Evolutionary conservation across 108 stramenopile genomes (phyloP), one percentile per base, ranked within the genome.

Genomic region (Chaetoceros muelleri): DNA sequence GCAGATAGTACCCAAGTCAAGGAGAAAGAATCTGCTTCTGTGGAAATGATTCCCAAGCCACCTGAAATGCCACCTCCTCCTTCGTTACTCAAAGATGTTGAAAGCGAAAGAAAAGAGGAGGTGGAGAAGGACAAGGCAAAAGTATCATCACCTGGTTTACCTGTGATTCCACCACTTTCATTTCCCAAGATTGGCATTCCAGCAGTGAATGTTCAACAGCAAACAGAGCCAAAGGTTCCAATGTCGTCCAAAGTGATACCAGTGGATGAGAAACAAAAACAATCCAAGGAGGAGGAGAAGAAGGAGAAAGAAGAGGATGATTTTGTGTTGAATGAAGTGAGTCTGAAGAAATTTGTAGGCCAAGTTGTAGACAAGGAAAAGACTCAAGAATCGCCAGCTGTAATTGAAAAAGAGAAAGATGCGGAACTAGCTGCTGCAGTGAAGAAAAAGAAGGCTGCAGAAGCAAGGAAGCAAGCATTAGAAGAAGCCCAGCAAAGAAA

Each of bases 31-130:
- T 46, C 48, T 24, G n/a, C 25, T 7, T 22, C 44, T 19, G 23
- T 53, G 47, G 65, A 24, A 24, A 46, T 29, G 2, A 30, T 58
- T 25, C 55, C 67, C 2, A 53, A 74, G 28, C 73, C 76, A 44
- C 69, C 75, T 24, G 52, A 59, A 28, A 29, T 23, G 25, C 57
- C 63, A 28, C 70, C 62, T 22, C 69, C 69, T 21, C 48, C 58
- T 17, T 58, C 64, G 19, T 61, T 57, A 28, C 31, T 57, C 10
- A 40, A 60, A 28, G 63, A 58, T 48, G 44, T 60, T 22, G 59
- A 72, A 28, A 64, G 65, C 51, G 57, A 2, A 62, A 59, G 47
- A 30, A 40, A 40, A 40, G 8, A 40, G 34, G n/a, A n/a, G n/a
- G n/a, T n/a, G n/a, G n/a, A n/a, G n/a, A n/a, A n/a, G n/a, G n/a